A percentile compares a stretch with the other conserved stretches of the same genome.
phyloP scores from a whole-genome alignment of 2,329 filamentous ascomycete species.

The Curvularia lunata region DNA sequence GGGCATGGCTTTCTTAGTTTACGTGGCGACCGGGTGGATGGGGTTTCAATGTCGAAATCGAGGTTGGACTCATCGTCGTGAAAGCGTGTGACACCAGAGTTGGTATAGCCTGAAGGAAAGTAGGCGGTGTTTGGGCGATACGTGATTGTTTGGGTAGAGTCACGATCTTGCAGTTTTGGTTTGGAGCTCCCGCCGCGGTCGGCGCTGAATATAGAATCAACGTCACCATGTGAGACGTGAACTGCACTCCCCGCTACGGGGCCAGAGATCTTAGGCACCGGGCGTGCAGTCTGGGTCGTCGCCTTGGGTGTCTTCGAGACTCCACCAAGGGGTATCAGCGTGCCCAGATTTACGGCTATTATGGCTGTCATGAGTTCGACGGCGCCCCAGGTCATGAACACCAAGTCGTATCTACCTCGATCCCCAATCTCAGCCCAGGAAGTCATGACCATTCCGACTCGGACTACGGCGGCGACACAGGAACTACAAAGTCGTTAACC shows the following conservation, averaged over 20 bases:
- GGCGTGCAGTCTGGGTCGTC: background rate
- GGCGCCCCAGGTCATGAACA: slow-evolving; percentile 7
- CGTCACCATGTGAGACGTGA: slow-evolving; percentile 7
- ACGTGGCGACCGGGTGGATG: slow-evolving; percentile 12
- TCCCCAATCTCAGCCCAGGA: slow-evolving; percentile 10
- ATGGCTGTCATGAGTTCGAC: slow-evolving; percentile 18
- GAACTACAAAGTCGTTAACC: slow-evolving; percentile 45
- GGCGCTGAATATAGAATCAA: slow-evolving; percentile 8
- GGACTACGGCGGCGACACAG: slow-evolving; percentile 50
- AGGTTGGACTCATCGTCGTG: slow-evolving; percentile 35
- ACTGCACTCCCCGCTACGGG: slow-evolving; percentile 19
- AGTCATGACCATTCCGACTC: slow-evolving; percentile 26
- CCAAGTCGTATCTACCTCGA: slow-evolving; percentile 11
- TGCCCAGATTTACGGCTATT: slow-evolving; percentile 12
- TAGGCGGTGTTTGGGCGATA: slow-evolving; percentile 20
- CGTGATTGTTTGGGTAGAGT: slow-evolving; percentile 23
- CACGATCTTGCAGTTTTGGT: slow-evolving; percentile 7
- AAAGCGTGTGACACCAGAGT: slow-evolving; percentile 20
- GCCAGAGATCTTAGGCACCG: slow-evolving; percentile 4
- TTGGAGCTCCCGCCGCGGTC: background rate
- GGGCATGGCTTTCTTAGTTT: slow-evolving; percentile 22
- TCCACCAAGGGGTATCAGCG: slow-evolving; percentile 8
- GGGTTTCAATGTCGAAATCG: slow-evolving; percentile 36
- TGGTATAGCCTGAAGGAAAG: slow-evolving; percentile 7
- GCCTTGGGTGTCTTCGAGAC: background rate